These are phyloP conservation scores for Alternaria solani DNA, from an alignment of 2,329 filamentous ascomycete species.

Conservation along the genomic window DNA sequence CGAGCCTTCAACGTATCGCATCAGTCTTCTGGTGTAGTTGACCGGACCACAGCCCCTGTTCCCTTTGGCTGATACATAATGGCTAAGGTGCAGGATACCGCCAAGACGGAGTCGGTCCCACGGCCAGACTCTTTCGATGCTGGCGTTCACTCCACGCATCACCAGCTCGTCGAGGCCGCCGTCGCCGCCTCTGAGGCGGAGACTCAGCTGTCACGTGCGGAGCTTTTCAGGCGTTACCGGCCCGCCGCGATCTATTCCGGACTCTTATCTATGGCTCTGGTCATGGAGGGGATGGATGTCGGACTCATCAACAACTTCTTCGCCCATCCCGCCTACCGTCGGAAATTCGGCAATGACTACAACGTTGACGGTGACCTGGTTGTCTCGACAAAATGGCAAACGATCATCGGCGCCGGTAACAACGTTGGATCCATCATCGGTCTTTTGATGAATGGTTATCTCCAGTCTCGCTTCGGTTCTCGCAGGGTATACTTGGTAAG, in stretches of 20 bases:
- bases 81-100: conserved; percentile 17
- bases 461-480: conserved; percentile 52
- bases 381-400: conserved; percentile 52
- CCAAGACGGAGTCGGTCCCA: conserved; percentile 12
- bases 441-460: conserved; percentile 50
- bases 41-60: not conserved
- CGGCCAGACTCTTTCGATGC: conserved; percentile 12
- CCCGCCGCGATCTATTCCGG: conserved; percentile 77
- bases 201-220: conserved; percentile 19
- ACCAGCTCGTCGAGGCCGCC: conserved; percentile 25
- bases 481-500: conserved; percentile 51
- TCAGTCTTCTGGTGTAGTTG: conserved; percentile 7
- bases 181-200: conserved; percentile 19
- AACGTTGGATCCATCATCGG: conserved; percentile 50
- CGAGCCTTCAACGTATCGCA: conserved; percentile 2
- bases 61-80: conserved; percentile 10
- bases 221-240: conserved; percentile 26
- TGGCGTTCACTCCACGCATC: conserved; percentile 19
- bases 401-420: conserved; percentile 52
- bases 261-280: conserved; percentile 82
- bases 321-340: conserved; percentile 52
- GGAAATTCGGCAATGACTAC: conserved; percentile 45
- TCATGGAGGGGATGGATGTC: conserved; percentile 87
- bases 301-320: conserved; percentile 80
- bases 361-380: conserved; percentile 41